Conservation (phyloP, 2,329 filamentous ascomycete genomes). For the Drechslerella coelobrocha region DNA sequence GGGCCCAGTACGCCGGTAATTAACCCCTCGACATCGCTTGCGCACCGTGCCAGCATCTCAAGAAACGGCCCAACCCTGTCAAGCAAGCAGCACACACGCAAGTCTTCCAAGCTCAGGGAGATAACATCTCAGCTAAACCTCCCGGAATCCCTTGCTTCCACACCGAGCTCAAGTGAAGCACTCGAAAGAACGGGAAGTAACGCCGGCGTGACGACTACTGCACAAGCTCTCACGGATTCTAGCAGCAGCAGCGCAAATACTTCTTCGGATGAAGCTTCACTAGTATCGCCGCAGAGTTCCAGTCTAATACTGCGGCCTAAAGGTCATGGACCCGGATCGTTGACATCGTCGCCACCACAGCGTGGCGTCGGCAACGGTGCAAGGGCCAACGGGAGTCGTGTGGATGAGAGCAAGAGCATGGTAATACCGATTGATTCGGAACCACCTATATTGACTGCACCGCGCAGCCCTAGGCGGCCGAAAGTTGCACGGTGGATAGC, state of each 20-base stretch:
- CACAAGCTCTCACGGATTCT: conserved; percentile 26
- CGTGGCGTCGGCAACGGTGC: neutral
- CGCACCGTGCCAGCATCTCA: conserved; percentile 15
- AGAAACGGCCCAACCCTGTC: conserved; percentile 14
- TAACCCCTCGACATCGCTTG: conserved; percentile 29
- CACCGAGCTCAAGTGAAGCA: neutral
- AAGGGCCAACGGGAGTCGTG: neutral
- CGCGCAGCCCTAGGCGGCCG: conserved; percentile 10
- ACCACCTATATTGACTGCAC: conserved; percentile 26
- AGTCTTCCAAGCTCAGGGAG: conserved; percentile 37
- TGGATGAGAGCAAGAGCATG: conserved; percentile 18
- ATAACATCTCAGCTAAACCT: conserved; percentile 35
- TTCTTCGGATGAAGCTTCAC: conserved; percentile 20
- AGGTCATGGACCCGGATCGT: neutral
- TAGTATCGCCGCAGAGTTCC: conserved; percentile 33
- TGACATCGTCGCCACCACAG: conserved; percentile 12
- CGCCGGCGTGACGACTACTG: neutral
- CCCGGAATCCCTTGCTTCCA: conserved; percentile 18
- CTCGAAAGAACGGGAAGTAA: conserved; percentile 8
- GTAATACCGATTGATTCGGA: conserved; percentile 26
- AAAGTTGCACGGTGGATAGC: conserved; percentile 21
- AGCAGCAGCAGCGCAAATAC: neutral
- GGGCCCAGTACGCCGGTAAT: conserved; percentile 34
- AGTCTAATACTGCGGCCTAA: conserved; percentile 45
- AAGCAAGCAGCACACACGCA: conserved; percentile 33